Evolutionary conservation across 148 eudicot species (phyloP).

Genomic region (Silene latifolia): DNA sequence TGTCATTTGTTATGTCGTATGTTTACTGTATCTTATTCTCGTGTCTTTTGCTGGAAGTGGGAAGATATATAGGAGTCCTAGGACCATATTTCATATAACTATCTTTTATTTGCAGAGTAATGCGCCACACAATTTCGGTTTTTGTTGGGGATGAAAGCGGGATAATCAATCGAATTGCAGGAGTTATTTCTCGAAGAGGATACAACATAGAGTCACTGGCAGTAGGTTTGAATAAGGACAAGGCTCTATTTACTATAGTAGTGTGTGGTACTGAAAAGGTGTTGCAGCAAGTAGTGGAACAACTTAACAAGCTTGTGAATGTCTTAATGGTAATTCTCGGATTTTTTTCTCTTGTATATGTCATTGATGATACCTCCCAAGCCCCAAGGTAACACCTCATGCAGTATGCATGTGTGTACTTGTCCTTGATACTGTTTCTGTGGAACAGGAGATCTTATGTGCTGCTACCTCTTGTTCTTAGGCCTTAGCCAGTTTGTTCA

Average conservation of each 20-base stretch:
- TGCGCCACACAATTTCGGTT: slow-evolving; percentile 79
- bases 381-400: slow-evolving; percentile 1
- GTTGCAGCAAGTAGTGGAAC: slow-evolving; percentile 80
- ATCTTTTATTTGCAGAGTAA: slow-evolving; percentile 40
- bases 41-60: background rate
- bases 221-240: slow-evolving; percentile 89
- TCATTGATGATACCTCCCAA: background rate
- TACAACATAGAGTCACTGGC: slow-evolving; percentile 97
- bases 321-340: slow-evolving; percentile 55
- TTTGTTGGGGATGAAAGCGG: slow-evolving; percentile 98
- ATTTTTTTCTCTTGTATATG: background rate
- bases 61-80: background rate
- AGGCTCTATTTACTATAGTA: slow-evolving; percentile 85
- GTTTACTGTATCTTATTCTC: too few species aligned
- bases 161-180: slow-evolving; percentile 88
- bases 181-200: slow-evolving; percentile 90
- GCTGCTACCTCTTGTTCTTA: background rate
- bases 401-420: background rate
- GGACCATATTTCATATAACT: background rate
- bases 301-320: slow-evolving; percentile 90
- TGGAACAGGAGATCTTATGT: background rate
- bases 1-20: too few species aligned
- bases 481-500: background rate
- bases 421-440: background rate
- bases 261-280: slow-evolving; percentile 85